phyloP scores from a whole-genome alignment of 441 rosid genomes.

The Arabidopsis lyrata region DNA sequence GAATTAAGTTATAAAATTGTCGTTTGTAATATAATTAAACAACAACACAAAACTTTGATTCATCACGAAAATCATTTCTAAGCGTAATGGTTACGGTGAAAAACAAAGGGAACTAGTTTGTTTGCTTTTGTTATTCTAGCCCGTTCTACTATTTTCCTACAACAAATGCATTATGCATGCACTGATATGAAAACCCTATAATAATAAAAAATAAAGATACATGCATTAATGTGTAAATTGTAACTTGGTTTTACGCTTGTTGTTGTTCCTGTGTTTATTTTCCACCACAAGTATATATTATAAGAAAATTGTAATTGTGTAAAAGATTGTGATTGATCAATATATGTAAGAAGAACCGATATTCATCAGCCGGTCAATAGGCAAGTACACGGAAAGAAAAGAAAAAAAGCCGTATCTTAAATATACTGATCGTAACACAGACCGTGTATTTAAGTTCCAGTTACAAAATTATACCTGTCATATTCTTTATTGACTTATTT shows the following conservation, averaged over 20 bases:
- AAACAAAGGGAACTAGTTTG: too few species aligned
- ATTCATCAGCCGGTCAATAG: not conserved
- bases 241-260: not conserved
- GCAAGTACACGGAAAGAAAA: not conserved
- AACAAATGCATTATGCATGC: not conserved
- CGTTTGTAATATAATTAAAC: not conserved
- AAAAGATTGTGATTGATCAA: not conserved
- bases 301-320: not conserved
- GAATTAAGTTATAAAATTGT: not conserved
- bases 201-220: not conserved
- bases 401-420: not conserved
- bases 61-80: too few species aligned
- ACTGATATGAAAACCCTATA: too few species aligned
- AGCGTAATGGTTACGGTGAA: too few species aligned
- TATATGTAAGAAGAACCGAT: too few species aligned
- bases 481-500: not conserved
- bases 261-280: not conserved
- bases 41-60: too few species aligned
- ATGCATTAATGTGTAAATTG: not conserved
- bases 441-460: not conserved
- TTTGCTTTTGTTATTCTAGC: conserved; percentile 3
- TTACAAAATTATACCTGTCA: not conserved
- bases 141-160: not conserved
- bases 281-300: not conserved
- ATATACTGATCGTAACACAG: not conserved